phyloP scores from a whole-genome alignment of 345 rosid species.

The Nasturtium officinale region DNA sequence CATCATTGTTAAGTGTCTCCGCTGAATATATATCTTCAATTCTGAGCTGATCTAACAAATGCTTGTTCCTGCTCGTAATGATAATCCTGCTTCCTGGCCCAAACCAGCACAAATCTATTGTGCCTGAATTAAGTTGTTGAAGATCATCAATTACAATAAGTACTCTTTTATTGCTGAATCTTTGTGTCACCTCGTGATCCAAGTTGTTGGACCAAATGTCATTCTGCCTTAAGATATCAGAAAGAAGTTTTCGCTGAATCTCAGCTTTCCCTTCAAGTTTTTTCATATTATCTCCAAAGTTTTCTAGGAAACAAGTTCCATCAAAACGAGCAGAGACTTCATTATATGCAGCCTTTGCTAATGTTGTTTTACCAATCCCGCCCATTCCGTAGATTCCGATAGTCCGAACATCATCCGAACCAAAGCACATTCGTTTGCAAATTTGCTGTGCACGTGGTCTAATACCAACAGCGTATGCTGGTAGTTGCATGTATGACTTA shows the following conservation, averaged over 20 bases:
- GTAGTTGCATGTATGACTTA: neutral
- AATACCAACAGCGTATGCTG: neutral
- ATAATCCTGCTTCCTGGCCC: constrained; percentile 29
- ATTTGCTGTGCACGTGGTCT: neutral
- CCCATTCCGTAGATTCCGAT: constrained; percentile 42
- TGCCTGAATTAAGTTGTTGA: neutral
- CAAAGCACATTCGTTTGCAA: neutral
- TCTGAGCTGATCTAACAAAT: neutral
- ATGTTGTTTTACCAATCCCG: constrained; percentile 28
- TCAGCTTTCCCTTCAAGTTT: constrained; percentile 20
- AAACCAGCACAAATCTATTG: neutral
- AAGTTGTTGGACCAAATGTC: neutral
- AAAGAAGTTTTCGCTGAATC: constrained; percentile 39
- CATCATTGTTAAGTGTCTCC: neutral
- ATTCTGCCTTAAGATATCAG: constrained; percentile 20
- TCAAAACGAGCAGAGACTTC: constrained; percentile 35
- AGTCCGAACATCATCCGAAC: constrained; percentile 22
- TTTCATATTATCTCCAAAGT: constrained; percentile 31
- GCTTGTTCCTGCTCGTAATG: constrained; percentile 8
- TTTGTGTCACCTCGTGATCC: neutral
- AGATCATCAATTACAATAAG: constrained; percentile 28
- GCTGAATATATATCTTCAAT: neutral
- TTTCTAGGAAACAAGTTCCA: constrained; percentile 36
- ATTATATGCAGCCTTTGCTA: constrained; percentile 31
- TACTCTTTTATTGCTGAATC: neutral